Percentiles rank a stretch among this genome's conserved stretches.
These are phyloP conservation scores for Talaromyces sp. DNA, from an alignment of 2,329 filamentous ascomycete genomes.

Conservation along the genomic window DNA sequence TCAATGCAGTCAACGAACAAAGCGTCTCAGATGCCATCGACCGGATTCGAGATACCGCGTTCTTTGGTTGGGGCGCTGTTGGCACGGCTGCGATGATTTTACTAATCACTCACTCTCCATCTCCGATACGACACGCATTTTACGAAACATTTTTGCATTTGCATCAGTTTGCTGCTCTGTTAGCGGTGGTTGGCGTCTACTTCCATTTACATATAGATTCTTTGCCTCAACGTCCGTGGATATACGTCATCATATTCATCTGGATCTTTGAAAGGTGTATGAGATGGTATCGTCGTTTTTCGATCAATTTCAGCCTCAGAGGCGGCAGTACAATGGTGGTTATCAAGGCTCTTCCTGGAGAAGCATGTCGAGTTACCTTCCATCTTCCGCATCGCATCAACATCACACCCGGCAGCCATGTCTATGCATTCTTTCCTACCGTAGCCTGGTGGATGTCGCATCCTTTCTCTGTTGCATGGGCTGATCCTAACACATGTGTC, in stretches of 20 bases:
- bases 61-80: conserved; percentile 48
- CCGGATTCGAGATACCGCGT: conserved; percentile 38
- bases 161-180: conserved; percentile 46
- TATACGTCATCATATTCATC: conserved; percentile 36
- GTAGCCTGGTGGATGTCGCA: conserved; percentile 51
- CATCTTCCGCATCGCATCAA: conserved; percentile 55
- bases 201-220: conserved; percentile 44
- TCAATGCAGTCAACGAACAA: conserved; percentile 58
- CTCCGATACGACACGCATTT: conserved; percentile 46
- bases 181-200: conserved; percentile 47
- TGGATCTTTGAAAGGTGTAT: conserved; percentile 46
- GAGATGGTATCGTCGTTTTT: conserved; percentile 51
- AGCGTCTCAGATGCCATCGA: conserved; percentile 34
- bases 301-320: conserved; percentile 54
- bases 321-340: conserved; percentile 51
- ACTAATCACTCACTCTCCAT: conserved; percentile 46
- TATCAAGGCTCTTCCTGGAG: conserved; percentile 59
- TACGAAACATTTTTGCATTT: conserved; percentile 50
- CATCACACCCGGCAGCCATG: conserved; percentile 58
- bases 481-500: conserved; percentile 35
- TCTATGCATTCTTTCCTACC: conserved; percentile 59
- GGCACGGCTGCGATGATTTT: conserved; percentile 43
- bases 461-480: conserved; percentile 51
- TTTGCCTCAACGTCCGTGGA: conserved; percentile 44
- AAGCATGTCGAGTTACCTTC: conserved; percentile 62